Evolutionary conservation across 2,329 filamentous ascomycete species (phyloP).

Genomic region (Aspergillus persii): DNA sequence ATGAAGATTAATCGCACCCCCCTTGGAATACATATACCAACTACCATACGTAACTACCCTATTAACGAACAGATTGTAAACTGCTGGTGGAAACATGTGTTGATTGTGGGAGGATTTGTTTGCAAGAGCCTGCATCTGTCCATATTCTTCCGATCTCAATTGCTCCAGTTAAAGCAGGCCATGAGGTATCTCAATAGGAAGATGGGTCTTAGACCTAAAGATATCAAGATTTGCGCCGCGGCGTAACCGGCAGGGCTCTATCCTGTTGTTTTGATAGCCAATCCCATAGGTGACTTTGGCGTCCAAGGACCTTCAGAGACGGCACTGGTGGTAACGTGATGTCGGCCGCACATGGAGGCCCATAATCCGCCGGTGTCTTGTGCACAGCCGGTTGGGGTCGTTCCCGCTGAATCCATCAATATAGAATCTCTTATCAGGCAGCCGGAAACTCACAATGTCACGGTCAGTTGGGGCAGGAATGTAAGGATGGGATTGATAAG

Average conservation of each 20-base stretch:
- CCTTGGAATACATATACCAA: neutral
- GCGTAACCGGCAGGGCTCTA: neutral
- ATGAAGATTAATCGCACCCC: neutral
- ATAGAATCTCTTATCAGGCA: neutral
- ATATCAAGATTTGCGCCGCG: neutral
- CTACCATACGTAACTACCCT: neutral
- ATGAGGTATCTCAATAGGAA: neutral
- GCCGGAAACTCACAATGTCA: constrained; percentile 5
- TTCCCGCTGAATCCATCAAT: constrained; percentile 4
- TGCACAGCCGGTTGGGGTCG: constrained; percentile 8
- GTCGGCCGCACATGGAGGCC: neutral
- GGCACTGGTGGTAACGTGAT: neutral
- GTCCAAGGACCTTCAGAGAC: neutral
- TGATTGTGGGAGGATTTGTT: neutral
- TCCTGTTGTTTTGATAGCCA: neutral
- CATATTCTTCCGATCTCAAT: neutral
- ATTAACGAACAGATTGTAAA: too few relatives aligned
- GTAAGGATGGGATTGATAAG: constrained; percentile 8
- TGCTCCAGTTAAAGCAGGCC: neutral
- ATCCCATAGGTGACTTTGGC: neutral
- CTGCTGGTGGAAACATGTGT: too few relatives aligned
- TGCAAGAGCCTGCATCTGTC: neutral
- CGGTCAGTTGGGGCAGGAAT: constrained; percentile 1
- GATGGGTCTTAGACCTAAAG: neutral
- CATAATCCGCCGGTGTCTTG: constrained; percentile 12